Conservation (phyloP, 805 yeast species). For the Ogataea glucozyma region DNA sequence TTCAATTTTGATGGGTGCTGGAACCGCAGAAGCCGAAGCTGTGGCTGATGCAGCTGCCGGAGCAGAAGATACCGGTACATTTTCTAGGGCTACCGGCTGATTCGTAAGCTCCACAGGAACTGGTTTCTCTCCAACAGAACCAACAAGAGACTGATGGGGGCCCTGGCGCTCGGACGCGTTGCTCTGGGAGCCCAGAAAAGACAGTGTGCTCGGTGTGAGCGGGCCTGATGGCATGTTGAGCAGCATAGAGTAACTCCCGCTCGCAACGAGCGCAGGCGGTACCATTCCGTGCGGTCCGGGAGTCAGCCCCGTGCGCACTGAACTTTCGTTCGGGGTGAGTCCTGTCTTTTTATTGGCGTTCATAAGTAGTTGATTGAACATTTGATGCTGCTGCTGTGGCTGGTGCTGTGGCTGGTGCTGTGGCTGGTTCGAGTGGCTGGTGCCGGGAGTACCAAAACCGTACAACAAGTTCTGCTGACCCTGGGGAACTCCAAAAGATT, state of each 20-base stretch:
- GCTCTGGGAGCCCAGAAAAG: conserved; percentile 21
- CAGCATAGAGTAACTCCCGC: conserved; percentile 25
- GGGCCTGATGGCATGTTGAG: conserved; percentile 27
- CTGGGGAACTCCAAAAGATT: conserved; percentile 14
- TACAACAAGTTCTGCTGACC: conserved; percentile 13
- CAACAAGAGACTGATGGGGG: not conserved
- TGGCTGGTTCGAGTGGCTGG: not conserved
- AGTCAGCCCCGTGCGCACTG: conserved; percentile 68
- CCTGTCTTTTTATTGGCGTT: conserved; percentile 53
- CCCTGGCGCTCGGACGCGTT: not conserved
- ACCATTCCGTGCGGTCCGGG: conserved; percentile 54
- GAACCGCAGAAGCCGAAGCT: not conserved
- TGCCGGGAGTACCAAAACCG: conserved; percentile 12
- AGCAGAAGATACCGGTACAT: not conserved
- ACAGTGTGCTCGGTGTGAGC: conserved; percentile 27
- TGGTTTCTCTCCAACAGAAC: too few species aligned
- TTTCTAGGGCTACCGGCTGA: not conserved
- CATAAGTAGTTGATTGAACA: conserved; percentile 26
- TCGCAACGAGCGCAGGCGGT: conserved; percentile 20
- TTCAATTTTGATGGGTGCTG: too few species aligned
- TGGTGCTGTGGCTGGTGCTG: conserved; percentile 8
- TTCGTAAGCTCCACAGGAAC: too few species aligned
- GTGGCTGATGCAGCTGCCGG: not conserved
- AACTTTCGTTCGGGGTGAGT: conserved; percentile 74
- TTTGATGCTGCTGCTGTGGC: conserved; percentile 21